A percentile compares a stretch with the other conserved stretches of the same genome.
These are phyloP conservation scores for Dittrichia graveolens DNA, from an alignment of 129 eudicot species.

Conservation along the genomic window DNA sequence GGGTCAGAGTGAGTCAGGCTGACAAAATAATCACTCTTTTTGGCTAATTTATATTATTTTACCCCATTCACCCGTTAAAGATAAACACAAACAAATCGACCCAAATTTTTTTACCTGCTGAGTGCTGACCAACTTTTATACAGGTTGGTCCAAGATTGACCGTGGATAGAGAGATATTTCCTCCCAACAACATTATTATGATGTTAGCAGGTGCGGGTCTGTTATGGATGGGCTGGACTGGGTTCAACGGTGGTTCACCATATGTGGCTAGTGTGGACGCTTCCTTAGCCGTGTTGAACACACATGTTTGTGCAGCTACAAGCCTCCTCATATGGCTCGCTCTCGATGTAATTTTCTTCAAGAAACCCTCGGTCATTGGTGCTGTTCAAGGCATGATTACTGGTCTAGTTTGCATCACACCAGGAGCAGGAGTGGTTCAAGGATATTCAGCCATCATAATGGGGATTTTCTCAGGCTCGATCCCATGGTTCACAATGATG, in stretches of 20 bases:
- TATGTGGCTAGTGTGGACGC: constrained; percentile 50
- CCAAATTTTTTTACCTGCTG: not conserved
- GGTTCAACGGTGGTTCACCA: constrained; percentile 72
- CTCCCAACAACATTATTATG: constrained; percentile 58
- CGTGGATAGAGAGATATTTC: constrained; percentile 42
- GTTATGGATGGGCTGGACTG: constrained; percentile 75
- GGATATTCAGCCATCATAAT: constrained; percentile 56
- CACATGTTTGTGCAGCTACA: constrained; percentile 60
- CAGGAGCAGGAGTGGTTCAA: constrained; percentile 70
- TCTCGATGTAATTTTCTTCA: constrained; percentile 40
- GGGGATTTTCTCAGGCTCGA: constrained; percentile 56
- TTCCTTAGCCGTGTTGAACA: constrained; percentile 54
- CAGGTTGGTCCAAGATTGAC: constrained; percentile 60
- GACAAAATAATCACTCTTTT: too few species aligned
- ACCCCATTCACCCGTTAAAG: too few species aligned
- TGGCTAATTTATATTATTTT: too few species aligned
- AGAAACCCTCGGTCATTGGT: constrained; percentile 51
- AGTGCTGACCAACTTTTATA: not conserved
- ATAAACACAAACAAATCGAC: too few species aligned
- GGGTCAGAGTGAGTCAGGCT: too few species aligned
- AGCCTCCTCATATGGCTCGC: constrained; percentile 62
- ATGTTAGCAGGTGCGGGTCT: constrained; percentile 67
- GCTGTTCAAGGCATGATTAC: constrained; percentile 64
- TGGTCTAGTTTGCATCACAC: constrained; percentile 69
- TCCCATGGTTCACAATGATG: constrained; percentile 73